Base-by-base conservation (phyloP, 768 basidiomycete genomes). In the Termitomyces sp. region DNA sequence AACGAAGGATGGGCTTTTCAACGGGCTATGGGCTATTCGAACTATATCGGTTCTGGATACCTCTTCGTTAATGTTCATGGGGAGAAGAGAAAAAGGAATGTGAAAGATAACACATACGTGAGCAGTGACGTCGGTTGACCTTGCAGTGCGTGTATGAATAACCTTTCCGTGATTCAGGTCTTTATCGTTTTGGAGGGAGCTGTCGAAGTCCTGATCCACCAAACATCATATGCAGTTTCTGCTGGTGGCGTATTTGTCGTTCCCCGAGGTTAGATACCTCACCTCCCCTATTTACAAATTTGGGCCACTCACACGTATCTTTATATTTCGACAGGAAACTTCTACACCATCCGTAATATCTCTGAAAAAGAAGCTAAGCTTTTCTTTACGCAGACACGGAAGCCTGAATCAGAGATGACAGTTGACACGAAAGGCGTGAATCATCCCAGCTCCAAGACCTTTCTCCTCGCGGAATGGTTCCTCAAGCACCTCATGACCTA, bases 91-190 rank as follows among this genome's bases (percentile, higher is more conserved):
- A 84, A 81, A 57, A 98, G 98, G 68, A 80, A 82, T 23, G 84
- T 94, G 1, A 94, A 90, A 67, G 97, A 98, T 65, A 99, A 98
- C 63, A 91, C 91, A 25, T 95, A 91, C 67, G 92, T 94, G 59
- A 62, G 90, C 77, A 17, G 10, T 19, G 4, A 25, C 11, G 16
- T 37, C 10, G 27, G 14, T 46, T 30, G 37, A 23, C 0, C 19
- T 16, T 51, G 27, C 2, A 19, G 25, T 2, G 17, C 12, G 28
- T 16, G 53, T 35, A 21, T 32, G 41, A 12, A 16, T 52, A 37
- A 48, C 19, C 11, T 52, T 21, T 53, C 10, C 35, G 6, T 37
- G 2, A 37, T 23, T 35, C 54, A 77, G 79, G 72, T 81, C 6
- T 82, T 83, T 63, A 76, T 86, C 67, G 86, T 95, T 44, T 82